Conservation (phyloP, 2,329 filamentous ascomycete species). For the Ceratocystis huliohia region DNA sequence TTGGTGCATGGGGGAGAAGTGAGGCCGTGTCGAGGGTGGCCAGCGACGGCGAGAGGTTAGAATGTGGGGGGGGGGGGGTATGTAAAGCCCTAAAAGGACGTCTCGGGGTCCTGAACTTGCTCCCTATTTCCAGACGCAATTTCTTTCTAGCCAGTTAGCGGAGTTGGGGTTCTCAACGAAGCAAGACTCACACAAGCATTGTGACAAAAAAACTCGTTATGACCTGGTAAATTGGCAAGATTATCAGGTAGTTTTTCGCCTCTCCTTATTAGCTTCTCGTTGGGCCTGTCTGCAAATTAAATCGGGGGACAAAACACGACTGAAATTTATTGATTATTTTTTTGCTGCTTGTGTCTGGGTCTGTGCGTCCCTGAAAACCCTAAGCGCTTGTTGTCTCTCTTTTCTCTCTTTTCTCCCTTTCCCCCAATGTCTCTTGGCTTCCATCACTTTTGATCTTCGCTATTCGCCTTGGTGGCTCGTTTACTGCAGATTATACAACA, state of each 20-base stretch:
- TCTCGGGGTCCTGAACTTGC: no score
- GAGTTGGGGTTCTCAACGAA: no score
- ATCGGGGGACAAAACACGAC: background rate
- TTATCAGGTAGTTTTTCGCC: background rate
- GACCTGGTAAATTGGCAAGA: no score
- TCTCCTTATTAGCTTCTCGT: background rate
- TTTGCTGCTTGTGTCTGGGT: background rate
- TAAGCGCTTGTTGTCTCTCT: slow-evolving; percentile 2
- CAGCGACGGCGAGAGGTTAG: no score
- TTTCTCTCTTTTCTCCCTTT: background rate
- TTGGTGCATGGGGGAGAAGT: no score
- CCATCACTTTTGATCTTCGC: background rate
- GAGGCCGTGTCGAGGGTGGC: no score
- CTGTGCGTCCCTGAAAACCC: background rate
- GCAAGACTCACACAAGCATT: no score
- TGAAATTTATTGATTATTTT: background rate
- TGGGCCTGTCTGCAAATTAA: background rate
- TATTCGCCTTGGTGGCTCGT: background rate
- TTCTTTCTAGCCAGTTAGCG: no score
- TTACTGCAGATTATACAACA: background rate
- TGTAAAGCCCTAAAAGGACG: no score
- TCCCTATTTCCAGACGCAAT: no score
- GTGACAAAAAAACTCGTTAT: no score
- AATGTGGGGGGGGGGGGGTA: no score
- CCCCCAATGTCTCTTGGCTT: slow-evolving; percentile 6